Evolutionary conservation across 2,329 filamentous ascomycete genomes (phyloP).

Genomic region (Aspergillus sojae): DNA sequence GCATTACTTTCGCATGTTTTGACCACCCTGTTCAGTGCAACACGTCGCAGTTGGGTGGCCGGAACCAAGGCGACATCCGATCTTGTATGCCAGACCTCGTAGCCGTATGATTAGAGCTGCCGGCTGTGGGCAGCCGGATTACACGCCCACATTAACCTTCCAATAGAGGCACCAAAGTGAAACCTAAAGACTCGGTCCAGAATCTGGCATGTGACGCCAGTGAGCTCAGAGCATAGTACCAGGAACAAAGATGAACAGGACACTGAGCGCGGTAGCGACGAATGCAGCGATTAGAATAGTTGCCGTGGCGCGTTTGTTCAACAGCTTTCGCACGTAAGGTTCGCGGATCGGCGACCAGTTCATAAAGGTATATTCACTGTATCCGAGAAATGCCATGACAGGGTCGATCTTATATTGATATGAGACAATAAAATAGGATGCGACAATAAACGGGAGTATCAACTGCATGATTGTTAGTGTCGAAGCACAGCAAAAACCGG

Average conservation of each 20-base stretch:
- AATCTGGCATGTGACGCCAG: background rate
- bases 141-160: background rate
- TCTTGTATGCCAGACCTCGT: background rate
- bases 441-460: constrained; percentile 88
- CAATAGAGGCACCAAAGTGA: background rate
- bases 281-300: constrained; percentile 75
- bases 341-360: constrained; percentile 86
- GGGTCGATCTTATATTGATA: constrained; percentile 97
- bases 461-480: constrained; percentile 49
- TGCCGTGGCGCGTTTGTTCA: constrained; percentile 81
- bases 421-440: constrained; percentile 83
- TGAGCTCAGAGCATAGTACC: constrained; percentile 58
- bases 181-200: too few species aligned
- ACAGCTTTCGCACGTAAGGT: constrained; percentile 83
- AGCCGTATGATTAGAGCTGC: background rate
- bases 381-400: constrained; percentile 81
- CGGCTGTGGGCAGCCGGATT: background rate
- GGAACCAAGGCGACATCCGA: background rate
- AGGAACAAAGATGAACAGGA: constrained; percentile 93
- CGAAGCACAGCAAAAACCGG: constrained; percentile 7
- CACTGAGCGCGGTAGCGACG: constrained; percentile 77
- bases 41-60: background rate
- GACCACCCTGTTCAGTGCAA: background rate
- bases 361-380: constrained; percentile 96
- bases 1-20: background rate